A percentile compares a stretch with the other conserved stretches of the same genome.
phyloP scores from a whole-genome alignment of 805 yeast species.

The Cyberlindnera bimundalis region DNA sequence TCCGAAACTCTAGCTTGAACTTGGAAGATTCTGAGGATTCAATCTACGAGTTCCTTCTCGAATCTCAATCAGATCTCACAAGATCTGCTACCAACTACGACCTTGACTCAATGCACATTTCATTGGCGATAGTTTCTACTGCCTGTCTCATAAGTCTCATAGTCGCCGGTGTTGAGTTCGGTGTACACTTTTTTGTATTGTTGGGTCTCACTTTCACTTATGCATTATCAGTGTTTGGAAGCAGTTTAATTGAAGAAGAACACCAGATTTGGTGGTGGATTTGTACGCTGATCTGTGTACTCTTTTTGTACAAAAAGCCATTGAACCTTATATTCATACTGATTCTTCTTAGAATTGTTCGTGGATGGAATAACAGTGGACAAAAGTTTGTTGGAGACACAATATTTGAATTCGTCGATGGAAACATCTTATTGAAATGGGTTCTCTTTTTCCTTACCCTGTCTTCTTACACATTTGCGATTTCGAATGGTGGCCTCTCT shows the following conservation, averaged over 20 bases:
- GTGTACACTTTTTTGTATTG: constrained; percentile 2
- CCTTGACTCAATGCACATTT: constrained; percentile 41
- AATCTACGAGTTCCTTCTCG: constrained; percentile 16
- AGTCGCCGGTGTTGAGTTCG: constrained; percentile 5
- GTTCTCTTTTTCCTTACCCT: constrained; percentile 39
- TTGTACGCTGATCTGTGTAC: constrained; percentile 21
- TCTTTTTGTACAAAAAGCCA: constrained; percentile 14
- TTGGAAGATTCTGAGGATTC: constrained; percentile 11
- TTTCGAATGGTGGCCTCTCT: constrained; percentile 26
- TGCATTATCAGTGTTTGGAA: constrained; percentile 67
- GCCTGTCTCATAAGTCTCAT: constrained; percentile 12
- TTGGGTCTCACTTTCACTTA: constrained; percentile 34
- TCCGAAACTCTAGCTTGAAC: constrained; percentile 38
- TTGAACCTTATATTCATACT: constrained; percentile 13
- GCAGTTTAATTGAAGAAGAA: constrained; percentile 92
- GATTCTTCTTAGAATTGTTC: constrained; percentile 49
- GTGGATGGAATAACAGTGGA: constrained; percentile 89
- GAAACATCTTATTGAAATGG: constrained; percentile 43
- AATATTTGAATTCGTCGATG: constrained; percentile 41
- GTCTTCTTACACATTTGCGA: constrained; percentile 26
- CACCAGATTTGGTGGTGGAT: constrained; percentile 96
- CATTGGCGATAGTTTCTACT: constrained; percentile 24
- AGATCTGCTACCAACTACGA: constrained; percentile 72
- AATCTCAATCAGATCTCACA: constrained; percentile 49
- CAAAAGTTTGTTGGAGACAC: constrained; percentile 67